phyloP scores from a whole-genome alignment of 1,284 basidiomycete species.

The Cutaneotrichosporon curvatum region DNA sequence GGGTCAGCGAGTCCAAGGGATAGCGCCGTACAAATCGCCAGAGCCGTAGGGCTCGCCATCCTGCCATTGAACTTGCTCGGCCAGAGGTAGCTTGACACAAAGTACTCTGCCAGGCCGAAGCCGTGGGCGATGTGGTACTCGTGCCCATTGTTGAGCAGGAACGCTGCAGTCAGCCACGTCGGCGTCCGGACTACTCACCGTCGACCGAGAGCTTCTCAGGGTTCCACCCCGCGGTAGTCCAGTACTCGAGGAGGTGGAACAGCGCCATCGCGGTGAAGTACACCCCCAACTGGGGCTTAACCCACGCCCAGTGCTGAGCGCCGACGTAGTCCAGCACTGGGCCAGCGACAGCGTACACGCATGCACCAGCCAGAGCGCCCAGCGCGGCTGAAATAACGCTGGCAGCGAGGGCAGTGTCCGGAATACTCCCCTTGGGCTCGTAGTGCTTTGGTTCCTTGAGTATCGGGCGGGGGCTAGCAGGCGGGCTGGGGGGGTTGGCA shows the following conservation, averaged over 20 bases:
- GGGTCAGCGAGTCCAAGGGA: conserved; percentile 1
- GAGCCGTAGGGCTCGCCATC: conserved; percentile 38
- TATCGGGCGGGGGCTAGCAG: too few relatives aligned
- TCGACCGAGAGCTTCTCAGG: conserved; percentile 83
- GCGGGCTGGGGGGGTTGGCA: too few relatives aligned
- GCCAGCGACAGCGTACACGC: conserved; percentile 49
- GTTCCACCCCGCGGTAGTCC: conserved; percentile 94
- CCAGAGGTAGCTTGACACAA: conserved; percentile 61
- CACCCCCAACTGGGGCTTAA: conserved; percentile 68
- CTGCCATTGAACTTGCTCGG: conserved; percentile 31
- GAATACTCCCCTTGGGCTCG: conserved; percentile 56
- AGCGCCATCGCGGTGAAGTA: conserved; percentile 70
- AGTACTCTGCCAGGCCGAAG: conserved; percentile 71
- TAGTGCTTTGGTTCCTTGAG: neutral
- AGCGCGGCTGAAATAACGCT: conserved; percentile 68
- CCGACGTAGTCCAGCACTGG: conserved; percentile 38
- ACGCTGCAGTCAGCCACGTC: conserved; percentile 55
- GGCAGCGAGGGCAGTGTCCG: conserved; percentile 72
- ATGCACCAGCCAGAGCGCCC: conserved; percentile 47
- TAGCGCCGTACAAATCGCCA: conserved; percentile 25
- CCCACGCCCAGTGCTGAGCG: conserved; percentile 53
- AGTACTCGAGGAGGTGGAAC: conserved; percentile 94
- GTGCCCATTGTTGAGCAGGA: conserved; percentile 82
- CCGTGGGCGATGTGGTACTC: conserved; percentile 82
- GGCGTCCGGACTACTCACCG: conserved; percentile 55